These are phyloP conservation scores for Gastrodia elata DNA, from an alignment of 106 monocot species.

Conservation along the genomic window DNA sequence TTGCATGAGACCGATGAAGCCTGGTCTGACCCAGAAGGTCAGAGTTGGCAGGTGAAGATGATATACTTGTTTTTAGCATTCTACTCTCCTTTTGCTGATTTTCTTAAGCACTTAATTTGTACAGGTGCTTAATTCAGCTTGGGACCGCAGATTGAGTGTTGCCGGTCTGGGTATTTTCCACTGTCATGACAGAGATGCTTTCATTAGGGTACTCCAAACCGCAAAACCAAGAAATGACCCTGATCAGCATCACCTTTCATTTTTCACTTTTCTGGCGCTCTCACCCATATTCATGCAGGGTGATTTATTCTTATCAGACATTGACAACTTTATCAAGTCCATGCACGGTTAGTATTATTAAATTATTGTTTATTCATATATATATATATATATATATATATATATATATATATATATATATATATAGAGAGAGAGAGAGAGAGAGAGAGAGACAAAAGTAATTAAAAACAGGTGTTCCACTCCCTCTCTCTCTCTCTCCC, in stretches of 20 bases:
- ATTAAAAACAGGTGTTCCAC: too few species aligned
- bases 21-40: conserved; percentile 55
- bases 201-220: conserved; percentile 34
- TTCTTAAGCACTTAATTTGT: background rate
- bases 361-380: too few species aligned
- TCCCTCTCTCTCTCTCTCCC: too few species aligned
- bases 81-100: background rate
- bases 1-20: conserved; percentile 43
- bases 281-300: conserved; percentile 31
- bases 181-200: conserved; percentile 45
- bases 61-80: background rate
- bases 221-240: conserved; percentile 71
- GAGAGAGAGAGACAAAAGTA: too few species aligned
- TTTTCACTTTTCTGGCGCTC: conserved; percentile 54
- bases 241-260: conserved; percentile 54
- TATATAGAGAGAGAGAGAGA: too few species aligned
- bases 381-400: too few species aligned
- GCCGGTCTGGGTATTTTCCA: conserved; percentile 39
- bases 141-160: conserved; percentile 50
- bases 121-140: conserved; percentile 69
- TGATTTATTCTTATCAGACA: conserved; percentile 36
- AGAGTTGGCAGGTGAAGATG: conserved; percentile 69
- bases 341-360: conserved; percentile 66
- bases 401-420: too few species aligned
- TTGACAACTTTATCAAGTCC: conserved; percentile 61